Conservation (phyloP, 192 early-diverging fungal genomes). For the Martensiomyces pterosporus region DNA sequence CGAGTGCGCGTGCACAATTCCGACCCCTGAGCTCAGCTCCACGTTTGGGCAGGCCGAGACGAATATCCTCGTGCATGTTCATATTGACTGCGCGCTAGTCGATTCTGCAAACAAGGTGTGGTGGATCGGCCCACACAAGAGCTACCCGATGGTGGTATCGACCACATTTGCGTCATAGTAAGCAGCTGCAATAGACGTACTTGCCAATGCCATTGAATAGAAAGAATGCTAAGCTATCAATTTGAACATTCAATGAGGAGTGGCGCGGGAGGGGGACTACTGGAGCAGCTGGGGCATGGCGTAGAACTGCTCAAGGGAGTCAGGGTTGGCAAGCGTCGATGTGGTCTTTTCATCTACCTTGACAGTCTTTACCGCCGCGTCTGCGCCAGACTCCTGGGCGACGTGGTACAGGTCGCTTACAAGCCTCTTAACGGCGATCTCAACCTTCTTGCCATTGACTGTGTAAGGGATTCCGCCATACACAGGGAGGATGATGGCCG, state of each 20-base stretch:
- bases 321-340: slow-evolving; percentile 88
- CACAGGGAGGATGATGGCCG: slow-evolving; percentile 76
- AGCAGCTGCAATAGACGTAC: too few relatives aligned
- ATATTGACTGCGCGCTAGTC: slow-evolving; percentile 30
- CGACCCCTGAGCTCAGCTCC: slow-evolving; percentile 24
- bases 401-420: slow-evolving; percentile 47
- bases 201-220: too few relatives aligned
- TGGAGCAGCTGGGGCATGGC: slow-evolving; percentile 58
- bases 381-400: slow-evolving; percentile 37
- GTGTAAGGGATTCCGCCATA: slow-evolving; percentile 87
- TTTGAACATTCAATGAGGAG: background rate
- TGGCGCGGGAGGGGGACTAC: too few relatives aligned
- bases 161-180: slow-evolving; percentile 30
- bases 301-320: slow-evolving; percentile 79
- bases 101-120: slow-evolving; percentile 13
- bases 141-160: slow-evolving; percentile 39
- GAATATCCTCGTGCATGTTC: slow-evolving; percentile 21
- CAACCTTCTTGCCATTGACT: slow-evolving; percentile 95
- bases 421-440: slow-evolving; percentile 86
- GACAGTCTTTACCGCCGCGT: slow-evolving; percentile 53
- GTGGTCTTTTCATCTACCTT: slow-evolving; percentile 71
- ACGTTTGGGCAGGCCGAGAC: slow-evolving; percentile 23
- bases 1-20: slow-evolving; percentile 32
- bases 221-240: too few relatives aligned
- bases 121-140: slow-evolving; percentile 39